Evolutionary conservation across 306 rosid species (phyloP).

Genomic region (Quercus cerris): DNA sequence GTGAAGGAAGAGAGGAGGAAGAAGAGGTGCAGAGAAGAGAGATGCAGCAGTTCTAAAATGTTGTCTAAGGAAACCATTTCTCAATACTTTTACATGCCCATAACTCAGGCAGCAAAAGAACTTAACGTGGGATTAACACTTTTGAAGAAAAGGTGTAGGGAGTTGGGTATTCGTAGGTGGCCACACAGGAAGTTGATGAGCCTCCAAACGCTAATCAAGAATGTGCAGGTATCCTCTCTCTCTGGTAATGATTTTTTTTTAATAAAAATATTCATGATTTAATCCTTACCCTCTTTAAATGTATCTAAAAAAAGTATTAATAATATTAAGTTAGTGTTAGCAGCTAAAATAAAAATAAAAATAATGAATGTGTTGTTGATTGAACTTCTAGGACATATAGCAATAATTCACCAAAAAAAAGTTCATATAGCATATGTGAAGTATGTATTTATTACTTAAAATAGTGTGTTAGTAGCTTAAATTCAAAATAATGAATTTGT

Average conservation of each 20-base stretch:
- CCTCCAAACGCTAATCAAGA: conserved; percentile 68
- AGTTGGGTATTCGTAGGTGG: conserved; percentile 84
- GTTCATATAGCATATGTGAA: too few species aligned
- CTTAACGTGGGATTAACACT: conserved; percentile 78
- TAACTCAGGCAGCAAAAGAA: conserved; percentile 70
- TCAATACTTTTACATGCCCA: conserved; percentile 76
- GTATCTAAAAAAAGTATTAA: too few species aligned
- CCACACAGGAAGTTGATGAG: conserved; percentile 88
- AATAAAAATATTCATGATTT: too few species aligned
- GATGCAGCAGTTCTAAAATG: conserved; percentile 22
- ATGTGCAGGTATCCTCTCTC: conserved; percentile 46
- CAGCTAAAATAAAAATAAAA: too few species aligned
- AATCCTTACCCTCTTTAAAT: too few species aligned
- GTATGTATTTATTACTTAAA: too few species aligned
- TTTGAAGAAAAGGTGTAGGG: conserved; percentile 79
- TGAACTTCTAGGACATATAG: too few species aligned
- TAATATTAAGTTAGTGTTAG: too few species aligned
- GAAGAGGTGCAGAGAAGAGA: conserved; percentile 22
- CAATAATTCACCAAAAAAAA: too few species aligned
- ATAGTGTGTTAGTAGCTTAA: too few species aligned
- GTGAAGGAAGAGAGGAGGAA: neutral
- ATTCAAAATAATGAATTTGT: too few species aligned
- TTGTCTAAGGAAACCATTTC: conserved; percentile 49
- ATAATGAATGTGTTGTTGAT: too few species aligned
- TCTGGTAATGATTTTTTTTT: neutral